phyloP scores from a whole-genome alignment of 768 basidiomycete species.

The Mycena leptocephala region DNA sequence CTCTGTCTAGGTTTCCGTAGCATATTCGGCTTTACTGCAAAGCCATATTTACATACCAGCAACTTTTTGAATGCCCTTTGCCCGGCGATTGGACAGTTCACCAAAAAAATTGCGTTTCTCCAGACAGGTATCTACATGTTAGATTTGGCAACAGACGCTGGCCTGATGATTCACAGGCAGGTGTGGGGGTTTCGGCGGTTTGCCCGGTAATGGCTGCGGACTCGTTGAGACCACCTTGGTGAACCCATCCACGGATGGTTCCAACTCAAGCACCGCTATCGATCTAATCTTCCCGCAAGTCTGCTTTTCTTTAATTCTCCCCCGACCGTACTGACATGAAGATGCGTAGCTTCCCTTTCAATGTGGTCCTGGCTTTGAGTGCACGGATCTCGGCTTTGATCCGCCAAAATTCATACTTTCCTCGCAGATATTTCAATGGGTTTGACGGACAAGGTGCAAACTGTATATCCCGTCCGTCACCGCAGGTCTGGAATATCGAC shows the following conservation, averaged over 20 bases:
- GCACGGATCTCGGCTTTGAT: neutral
- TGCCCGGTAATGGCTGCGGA: neutral
- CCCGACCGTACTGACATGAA: no score
- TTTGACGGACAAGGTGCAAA: neutral
- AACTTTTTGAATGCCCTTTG: no score
- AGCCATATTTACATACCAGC: no score
- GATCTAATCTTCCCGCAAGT: neutral
- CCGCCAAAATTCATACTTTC: neutral
- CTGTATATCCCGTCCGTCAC: neutral
- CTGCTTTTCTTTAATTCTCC: neutral
- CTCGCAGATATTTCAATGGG: neutral
- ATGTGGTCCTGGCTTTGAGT: neutral
- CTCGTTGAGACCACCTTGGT: neutral
- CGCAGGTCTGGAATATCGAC: neutral
- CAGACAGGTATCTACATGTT: no score
- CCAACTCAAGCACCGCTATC: neutral
- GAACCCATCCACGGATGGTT: neutral
- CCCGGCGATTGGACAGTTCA: no score
- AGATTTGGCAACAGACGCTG: no score
- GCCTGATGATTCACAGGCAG: no score
- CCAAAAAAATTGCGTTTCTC: no score
- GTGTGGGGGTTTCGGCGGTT: neutral
- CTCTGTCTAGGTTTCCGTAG: no score
- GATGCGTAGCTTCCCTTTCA: neutral
- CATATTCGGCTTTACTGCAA: no score